Conservation (phyloP, 2,329 filamentous ascomycete genomes). For the Pyrenophora seminiperda region DNA sequence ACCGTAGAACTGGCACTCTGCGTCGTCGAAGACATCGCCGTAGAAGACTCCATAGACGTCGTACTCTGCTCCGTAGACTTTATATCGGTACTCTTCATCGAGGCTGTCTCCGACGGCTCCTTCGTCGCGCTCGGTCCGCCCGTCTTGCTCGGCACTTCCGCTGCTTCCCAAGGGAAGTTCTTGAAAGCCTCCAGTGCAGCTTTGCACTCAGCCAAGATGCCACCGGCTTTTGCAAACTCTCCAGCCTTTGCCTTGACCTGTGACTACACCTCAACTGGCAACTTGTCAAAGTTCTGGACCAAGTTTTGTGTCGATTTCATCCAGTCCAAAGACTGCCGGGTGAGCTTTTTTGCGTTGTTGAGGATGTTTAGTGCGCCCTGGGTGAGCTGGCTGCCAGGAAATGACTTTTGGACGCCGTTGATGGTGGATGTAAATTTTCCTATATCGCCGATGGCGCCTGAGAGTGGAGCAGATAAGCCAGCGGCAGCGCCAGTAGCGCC, state of each 20-base stretch:
- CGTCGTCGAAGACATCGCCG: not conserved
- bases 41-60: not conserved
- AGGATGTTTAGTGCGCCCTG: constrained; percentile 5
- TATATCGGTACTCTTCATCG: too few relatives aligned
- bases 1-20: not conserved
- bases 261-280: constrained; percentile 10
- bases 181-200: constrained; percentile 14
- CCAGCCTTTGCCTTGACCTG: not conserved
- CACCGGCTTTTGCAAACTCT: constrained; percentile 1
- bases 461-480: constrained; percentile 8
- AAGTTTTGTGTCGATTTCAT: constrained; percentile 17
- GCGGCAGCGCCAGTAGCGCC: constrained; percentile 5
- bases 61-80: too few relatives aligned
- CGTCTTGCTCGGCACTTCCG: constrained; percentile 4
- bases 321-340: constrained; percentile 16
- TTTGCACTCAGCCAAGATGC: constrained; percentile 9
- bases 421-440: constrained; percentile 13
- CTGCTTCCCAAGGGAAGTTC: constrained; percentile 20
- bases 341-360: constrained; percentile 11
- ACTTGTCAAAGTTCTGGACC: constrained; percentile 11
- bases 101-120: not conserved
- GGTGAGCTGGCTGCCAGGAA: constrained; percentile 9
- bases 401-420: constrained; percentile 24
- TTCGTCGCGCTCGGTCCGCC: not conserved
- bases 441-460: constrained; percentile 6